Evolutionary conservation across 169 alveolate species (phyloP).

Genomic region (Theileria parva): DNA sequence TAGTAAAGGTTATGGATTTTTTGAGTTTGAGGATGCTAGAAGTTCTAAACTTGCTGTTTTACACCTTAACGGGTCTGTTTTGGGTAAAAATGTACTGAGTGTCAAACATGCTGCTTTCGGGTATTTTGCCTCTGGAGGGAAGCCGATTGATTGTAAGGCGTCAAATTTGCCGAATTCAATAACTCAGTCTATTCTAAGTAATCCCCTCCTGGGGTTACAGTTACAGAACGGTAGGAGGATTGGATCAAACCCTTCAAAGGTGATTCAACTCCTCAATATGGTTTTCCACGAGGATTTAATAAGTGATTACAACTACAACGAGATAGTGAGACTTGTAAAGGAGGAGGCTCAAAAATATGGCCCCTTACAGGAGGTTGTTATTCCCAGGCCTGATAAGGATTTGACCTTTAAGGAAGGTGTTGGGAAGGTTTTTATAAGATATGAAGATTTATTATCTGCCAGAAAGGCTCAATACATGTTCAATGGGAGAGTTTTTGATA

Average conservation of each 20-base stretch:
- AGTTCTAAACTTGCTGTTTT: slow-evolving; percentile 82
- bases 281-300: slow-evolving; percentile 85
- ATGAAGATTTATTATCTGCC: slow-evolving; percentile 77
- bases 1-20: slow-evolving; percentile 84
- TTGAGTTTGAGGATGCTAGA: slow-evolving; percentile 82
- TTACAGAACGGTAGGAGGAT: slow-evolving; percentile 81
- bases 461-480: slow-evolving; percentile 86
- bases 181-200: slow-evolving; percentile 78
- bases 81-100: slow-evolving; percentile 66
- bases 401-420: slow-evolving; percentile 79
- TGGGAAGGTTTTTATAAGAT: slow-evolving; percentile 82
- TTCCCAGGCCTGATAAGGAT: slow-evolving; percentile 81
- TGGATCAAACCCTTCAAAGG: slow-evolving; percentile 82
- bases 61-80: slow-evolving; percentile 75
- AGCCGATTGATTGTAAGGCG: slow-evolving; percentile 71
- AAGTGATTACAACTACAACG: slow-evolving; percentile 78
- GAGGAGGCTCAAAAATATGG: slow-evolving; percentile 86
- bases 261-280: slow-evolving; percentile 84
- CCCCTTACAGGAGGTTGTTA: slow-evolving; percentile 80
- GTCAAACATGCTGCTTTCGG: slow-evolving; percentile 70
- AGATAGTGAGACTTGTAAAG: slow-evolving; percentile 72
- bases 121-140: slow-evolving; percentile 61
- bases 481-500: slow-evolving; percentile 84
- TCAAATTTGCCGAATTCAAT: slow-evolving; percentile 81
- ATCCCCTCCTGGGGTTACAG: slow-evolving; percentile 82